These are phyloP conservation scores for Botrytis fragariae DNA, from an alignment of 2,329 filamentous ascomycete species.

Conservation along the genomic window DNA sequence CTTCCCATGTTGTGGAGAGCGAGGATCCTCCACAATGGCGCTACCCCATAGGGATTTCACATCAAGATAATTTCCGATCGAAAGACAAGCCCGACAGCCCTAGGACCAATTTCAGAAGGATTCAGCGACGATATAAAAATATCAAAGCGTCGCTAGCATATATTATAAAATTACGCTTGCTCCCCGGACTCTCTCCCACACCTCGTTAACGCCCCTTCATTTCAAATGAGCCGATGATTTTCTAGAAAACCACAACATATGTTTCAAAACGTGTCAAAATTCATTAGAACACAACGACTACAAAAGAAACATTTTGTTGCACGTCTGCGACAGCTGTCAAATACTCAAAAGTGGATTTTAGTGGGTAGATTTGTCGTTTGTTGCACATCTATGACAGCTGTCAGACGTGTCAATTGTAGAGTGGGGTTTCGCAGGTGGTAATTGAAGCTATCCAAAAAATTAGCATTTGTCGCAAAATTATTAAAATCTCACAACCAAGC, in stretches of 20 bases:
- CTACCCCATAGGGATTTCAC: neutral
- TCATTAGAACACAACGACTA: neutral
- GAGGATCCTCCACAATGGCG: neutral
- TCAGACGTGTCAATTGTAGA: neutral
- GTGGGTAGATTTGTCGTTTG: neutral
- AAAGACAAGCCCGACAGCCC: neutral
- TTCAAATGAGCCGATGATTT: neutral
- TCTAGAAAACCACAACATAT: neutral
- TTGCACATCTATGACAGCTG: slow-evolving; percentile 12
- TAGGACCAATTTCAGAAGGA: neutral
- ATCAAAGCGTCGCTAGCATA: neutral
- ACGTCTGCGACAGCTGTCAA: slow-evolving; percentile 14
- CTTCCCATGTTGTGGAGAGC: neutral
- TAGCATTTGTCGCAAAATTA: neutral
- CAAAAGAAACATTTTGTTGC: slow-evolving; percentile 1
- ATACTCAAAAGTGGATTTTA: neutral
- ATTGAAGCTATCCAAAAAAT: neutral
- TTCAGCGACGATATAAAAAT: neutral
- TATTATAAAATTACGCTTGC: neutral
- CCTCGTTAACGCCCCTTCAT: slow-evolving; percentile 4
- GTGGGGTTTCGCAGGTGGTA: neutral
- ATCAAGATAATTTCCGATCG: too few species aligned
- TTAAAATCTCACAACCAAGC: neutral
- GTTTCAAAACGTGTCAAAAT: neutral
- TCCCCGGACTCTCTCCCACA: neutral